Conservation (phyloP, 257 asterid genomes). For the Ophiorrhiza pumila region DNA sequence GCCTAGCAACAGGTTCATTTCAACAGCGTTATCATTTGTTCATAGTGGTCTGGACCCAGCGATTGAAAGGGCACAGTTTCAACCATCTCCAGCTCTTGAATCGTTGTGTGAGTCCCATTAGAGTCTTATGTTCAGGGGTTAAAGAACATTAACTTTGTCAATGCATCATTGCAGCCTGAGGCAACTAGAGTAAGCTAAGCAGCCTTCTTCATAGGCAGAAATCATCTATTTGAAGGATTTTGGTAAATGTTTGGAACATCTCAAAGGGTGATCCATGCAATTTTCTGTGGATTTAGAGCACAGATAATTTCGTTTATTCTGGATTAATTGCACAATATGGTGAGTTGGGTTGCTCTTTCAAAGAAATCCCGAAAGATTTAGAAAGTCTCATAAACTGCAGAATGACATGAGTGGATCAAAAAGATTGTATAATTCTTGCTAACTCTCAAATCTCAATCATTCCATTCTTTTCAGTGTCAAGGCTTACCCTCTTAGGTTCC, state of each 20-base stretch:
- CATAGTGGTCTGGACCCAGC: conserved; percentile 16
- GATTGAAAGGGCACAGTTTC: neutral
- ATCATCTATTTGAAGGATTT: neutral
- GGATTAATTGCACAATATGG: neutral
- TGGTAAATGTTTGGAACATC: neutral
- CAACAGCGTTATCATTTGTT: conserved; percentile 7
- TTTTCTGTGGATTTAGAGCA: neutral
- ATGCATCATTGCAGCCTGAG: neutral
- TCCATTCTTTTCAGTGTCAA: too few species aligned
- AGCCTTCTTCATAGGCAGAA: neutral
- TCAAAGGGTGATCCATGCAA: neutral
- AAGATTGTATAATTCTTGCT: neutral
- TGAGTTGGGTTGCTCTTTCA: too few species aligned
- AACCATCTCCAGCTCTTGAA: conserved; percentile 13
- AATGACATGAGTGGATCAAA: neutral
- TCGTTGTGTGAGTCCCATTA: conserved; percentile 12
- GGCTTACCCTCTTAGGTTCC: too few species aligned
- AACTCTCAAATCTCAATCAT: too few species aligned
- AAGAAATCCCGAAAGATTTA: too few species aligned
- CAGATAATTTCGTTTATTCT: neutral
- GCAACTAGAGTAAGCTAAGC: neutral
- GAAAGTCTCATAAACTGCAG: neutral
- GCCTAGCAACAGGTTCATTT: neutral
- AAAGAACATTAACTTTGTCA: neutral
- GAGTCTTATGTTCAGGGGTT: neutral